Base-by-base conservation (phyloP, 2,329 filamentous ascomycete species). In the Fusarium sp. region DNA sequence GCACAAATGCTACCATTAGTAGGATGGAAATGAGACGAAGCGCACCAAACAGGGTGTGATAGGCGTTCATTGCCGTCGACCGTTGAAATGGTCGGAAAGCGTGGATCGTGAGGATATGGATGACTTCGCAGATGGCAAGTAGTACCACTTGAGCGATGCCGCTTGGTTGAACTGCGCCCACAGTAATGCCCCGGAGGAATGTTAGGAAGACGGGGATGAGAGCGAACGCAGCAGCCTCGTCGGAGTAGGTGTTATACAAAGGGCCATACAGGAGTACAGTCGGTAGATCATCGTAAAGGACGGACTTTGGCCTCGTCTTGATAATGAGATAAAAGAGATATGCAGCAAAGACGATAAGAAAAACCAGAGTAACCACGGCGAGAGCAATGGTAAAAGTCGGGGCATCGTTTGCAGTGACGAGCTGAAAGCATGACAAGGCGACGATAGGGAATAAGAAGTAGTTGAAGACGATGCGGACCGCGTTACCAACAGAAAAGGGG, bases 241-340 rank as follows among this genome's bases (percentile, higher is more conserved):
- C 96, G 24, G 93, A 96, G 78, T 97, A 98, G 0, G 96, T 99
- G 80, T 99, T 99, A 80, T 99, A 99, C 9, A 99, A 84, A 7
- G 96, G 94, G 0, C 96, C 96, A 73, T 97, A 98, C 1, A 94
- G 86, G 4, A 99, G 85, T 10, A 98, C 90, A 0, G 94, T 98
- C 8, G 94, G 90, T 49, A 99, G 85, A 75, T 98, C 94, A 79
- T 99, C 96, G 77, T 98, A 99, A 11, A 99, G 85, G 70, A 94
- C 92, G 3, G 94, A 92, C 64, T 94, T 91, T 7, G 94, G 94
- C 68, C 92, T 90, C 1, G 93, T 96, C 24, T 85, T 89, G 58
- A 91, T 89, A 73, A 98, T 95, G 51, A 97, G 84, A 75, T 89
- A 89, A 47, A 97, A 88, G 26, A 97, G 88, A 90, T 94, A 97